A percentile compares a stretch with the other conserved stretches of the same genome.
These are phyloP conservation scores for Fusarium virguliforme DNA, from an alignment of 2,329 filamentous ascomycete genomes.

Conservation along the genomic window DNA sequence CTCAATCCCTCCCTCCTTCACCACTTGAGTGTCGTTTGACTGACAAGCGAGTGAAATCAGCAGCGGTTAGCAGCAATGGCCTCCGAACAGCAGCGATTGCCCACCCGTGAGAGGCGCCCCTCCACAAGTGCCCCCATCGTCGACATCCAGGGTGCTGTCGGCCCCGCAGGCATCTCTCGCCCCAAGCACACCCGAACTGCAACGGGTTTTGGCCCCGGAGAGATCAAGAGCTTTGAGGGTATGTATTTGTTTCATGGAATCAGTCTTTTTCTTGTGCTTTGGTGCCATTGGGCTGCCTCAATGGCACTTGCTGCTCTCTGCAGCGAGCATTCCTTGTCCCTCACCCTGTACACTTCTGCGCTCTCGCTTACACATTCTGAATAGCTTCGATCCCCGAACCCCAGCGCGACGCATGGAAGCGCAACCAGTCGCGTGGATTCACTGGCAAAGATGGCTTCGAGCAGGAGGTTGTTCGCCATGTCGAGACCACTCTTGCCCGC, in stretches of 20 bases:
- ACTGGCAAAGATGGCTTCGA: constrained; percentile 86
- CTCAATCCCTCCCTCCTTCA: constrained; percentile 17
- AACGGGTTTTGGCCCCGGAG: constrained; percentile 89
- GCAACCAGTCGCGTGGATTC: constrained; percentile 77
- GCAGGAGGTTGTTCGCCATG: constrained; percentile 90
- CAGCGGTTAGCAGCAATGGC: constrained; percentile 51
- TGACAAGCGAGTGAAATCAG: constrained; percentile 35
- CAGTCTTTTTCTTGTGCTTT: neutral
- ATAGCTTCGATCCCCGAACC: constrained; percentile 87
- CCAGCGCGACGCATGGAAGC: constrained; percentile 85
- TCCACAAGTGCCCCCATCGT: constrained; percentile 87
- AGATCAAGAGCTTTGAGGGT: constrained; percentile 96
- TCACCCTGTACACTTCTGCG: neutral
- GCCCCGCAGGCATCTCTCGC: constrained; percentile 86
- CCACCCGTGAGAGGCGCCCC: constrained; percentile 82
- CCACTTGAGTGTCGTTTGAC: constrained; percentile 24
- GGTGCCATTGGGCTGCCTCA: constrained; percentile 21
- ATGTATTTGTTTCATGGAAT: constrained; percentile 54
- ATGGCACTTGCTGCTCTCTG: constrained; percentile 4
- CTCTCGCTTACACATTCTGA: constrained; percentile 29
- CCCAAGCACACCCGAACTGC: constrained; percentile 98
- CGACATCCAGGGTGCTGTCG: constrained; percentile 88
- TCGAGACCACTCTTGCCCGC: constrained; percentile 95
- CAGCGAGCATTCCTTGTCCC: neutral
- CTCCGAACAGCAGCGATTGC: constrained; percentile 59